phyloP scores from a whole-genome alignment of 176 grass and related monocot genomes.

The Hyparrhenia diplandra region DNA sequence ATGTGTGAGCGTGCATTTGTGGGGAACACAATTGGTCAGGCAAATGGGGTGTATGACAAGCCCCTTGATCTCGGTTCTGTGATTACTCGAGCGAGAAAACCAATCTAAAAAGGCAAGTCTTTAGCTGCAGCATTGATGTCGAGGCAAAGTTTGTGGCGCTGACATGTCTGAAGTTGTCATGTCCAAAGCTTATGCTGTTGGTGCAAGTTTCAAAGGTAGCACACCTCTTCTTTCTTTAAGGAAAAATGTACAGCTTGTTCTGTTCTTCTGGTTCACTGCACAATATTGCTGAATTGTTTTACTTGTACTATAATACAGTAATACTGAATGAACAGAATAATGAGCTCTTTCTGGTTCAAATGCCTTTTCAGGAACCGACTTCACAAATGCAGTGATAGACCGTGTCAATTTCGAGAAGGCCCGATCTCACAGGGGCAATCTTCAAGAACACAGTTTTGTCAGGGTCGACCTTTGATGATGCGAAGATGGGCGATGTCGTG shows the following conservation, averaged over 20 bases:
- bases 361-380: conserved; percentile 64
- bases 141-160: conserved; percentile 80
- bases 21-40: conserved; percentile 95
- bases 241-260: not conserved
- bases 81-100: conserved; percentile 71
- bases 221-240: not conserved
- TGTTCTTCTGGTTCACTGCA: not conserved
- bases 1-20: conserved; percentile 86
- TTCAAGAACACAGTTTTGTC: conserved; percentile 77
- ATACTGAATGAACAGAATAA: not conserved
- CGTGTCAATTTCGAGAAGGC: conserved; percentile 77
- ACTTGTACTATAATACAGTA: not conserved
- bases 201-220: conserved; percentile 93
- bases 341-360: not conserved
- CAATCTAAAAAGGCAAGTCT: conserved; percentile 83
- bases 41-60: conserved; percentile 97
- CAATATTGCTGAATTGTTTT: conserved; percentile 11
- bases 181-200: conserved; percentile 97
- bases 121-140: conserved; percentile 75
- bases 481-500: conserved; percentile 47
- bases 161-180: conserved; percentile 90
- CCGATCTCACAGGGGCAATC: conserved; percentile 64
- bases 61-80: conserved; percentile 86
- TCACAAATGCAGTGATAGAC: conserved; percentile 89
- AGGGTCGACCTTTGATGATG: conserved; percentile 75